A percentile compares a stretch with the other conserved stretches of the same genome.
phyloP scores from a whole-genome alignment of 1,139 yeast species.

The Pichia sp. region DNA sequence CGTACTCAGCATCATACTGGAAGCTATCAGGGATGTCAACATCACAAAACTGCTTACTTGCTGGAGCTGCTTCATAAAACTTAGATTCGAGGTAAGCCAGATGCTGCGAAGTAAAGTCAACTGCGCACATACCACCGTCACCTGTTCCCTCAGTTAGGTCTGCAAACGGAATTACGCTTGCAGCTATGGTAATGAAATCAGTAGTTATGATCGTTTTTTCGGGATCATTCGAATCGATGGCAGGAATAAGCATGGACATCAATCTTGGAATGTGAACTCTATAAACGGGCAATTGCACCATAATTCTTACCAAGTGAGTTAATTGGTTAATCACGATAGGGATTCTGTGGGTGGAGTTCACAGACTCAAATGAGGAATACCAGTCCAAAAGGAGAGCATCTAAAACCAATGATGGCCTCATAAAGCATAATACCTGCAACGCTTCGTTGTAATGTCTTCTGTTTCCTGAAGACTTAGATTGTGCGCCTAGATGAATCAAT shows the following conservation, averaged over 20 bases:
- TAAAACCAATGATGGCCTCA: conserved; percentile 55
- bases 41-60: conserved; percentile 16
- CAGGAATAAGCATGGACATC: conserved; percentile 63
- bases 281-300: conserved; percentile 58
- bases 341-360: conserved; percentile 78
- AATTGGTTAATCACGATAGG: conserved; percentile 65
- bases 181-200: conserved; percentile 63
- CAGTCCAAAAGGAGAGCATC: conserved; percentile 66
- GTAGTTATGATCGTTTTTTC: conserved; percentile 65
- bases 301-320: conserved; percentile 57
- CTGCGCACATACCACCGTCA: conserved; percentile 51
- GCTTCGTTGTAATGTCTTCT: conserved; percentile 56
- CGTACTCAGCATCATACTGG: conserved; percentile 36
- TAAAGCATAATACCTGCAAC: conserved; percentile 55
- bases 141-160: conserved; percentile 39
- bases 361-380: conserved; percentile 72
- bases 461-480: conserved; percentile 58
- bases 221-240: conserved; percentile 85
- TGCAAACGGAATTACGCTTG: conserved; percentile 65
- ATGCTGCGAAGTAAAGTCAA: conserved; percentile 66
- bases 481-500: conserved; percentile 64
- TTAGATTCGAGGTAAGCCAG: conserved; percentile 40
- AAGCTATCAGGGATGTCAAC: conserved; percentile 20
- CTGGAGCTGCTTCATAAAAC: conserved; percentile 27
- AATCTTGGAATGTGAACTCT: conserved; percentile 77